phyloP scores from a whole-genome alignment of 768 basidiomycete species.

The Podaxis rugospora region DNA sequence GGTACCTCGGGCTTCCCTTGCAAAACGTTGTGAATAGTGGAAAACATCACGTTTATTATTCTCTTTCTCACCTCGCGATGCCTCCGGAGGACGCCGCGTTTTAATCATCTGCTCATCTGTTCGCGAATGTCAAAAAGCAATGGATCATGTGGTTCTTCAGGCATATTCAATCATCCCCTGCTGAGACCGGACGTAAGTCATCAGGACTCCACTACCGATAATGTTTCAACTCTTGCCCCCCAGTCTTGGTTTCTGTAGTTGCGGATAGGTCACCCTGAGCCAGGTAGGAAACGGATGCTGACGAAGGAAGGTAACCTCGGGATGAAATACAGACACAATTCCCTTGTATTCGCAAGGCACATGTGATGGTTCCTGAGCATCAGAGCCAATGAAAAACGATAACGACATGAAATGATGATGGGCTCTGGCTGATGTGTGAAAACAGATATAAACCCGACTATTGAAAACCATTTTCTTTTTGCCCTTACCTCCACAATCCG shows the following conservation, averaged over 20 bases:
- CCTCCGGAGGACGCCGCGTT: neutral
- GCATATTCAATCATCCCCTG: conserved; percentile 1
- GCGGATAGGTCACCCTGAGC: neutral
- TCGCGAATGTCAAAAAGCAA: neutral
- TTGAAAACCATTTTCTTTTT: neutral
- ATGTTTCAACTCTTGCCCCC: neutral
- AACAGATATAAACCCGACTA: conserved; percentile 9
- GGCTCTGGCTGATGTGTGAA: neutral
- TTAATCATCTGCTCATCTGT: neutral
- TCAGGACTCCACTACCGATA: neutral
- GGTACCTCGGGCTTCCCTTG: neutral
- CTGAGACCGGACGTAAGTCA: neutral
- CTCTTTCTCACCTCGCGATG: neutral
- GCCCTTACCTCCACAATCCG: neutral
- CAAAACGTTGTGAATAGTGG: neutral
- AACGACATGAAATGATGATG: neutral
- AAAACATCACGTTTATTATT: neutral
- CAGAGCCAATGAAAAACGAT: neutral
- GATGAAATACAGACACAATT: neutral
- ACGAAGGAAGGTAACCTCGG: neutral
- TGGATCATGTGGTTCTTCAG: neutral
- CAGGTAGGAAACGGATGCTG: neutral
- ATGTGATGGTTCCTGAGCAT: conserved; percentile 1
- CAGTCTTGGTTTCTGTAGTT: neutral
- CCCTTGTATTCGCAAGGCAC: neutral